phyloP scores from a whole-genome alignment of 345 rosid genomes.

The Dipteronia dyeriana region DNA sequence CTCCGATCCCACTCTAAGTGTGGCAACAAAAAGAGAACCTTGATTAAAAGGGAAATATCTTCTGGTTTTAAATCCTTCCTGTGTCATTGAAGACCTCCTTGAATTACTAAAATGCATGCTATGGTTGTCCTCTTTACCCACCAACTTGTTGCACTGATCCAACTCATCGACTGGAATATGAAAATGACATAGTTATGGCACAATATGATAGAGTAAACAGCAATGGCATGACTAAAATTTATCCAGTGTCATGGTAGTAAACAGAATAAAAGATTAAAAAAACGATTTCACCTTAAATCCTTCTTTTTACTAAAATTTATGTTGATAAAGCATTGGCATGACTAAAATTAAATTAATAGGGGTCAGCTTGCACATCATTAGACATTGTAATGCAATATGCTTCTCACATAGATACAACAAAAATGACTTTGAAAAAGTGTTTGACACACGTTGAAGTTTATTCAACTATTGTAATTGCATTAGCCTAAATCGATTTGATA shows the following conservation, averaged over 20 bases:
- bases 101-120: conserved; percentile 40
- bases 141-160: conserved; percentile 84
- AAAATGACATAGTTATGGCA: conserved; percentile 4
- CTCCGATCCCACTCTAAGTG: conserved; percentile 89
- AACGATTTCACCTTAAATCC: conserved; percentile 9
- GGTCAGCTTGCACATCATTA: background rate
- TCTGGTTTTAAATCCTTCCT: conserved; percentile 46
- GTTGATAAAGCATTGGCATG: conserved; percentile 7
- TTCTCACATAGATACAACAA: conserved; percentile 8
- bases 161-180: conserved; percentile 67
- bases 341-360: background rate
- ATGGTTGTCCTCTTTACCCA: conserved; percentile 63
- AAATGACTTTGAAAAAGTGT: background rate
- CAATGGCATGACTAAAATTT: background rate
- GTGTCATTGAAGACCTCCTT: conserved; percentile 29
- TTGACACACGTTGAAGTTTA: background rate
- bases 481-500: background rate
- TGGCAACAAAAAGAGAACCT: conserved; percentile 78
- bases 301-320: background rate
- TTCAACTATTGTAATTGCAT: background rate
- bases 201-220: background rate
- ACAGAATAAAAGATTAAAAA: background rate
- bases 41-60: conserved; percentile 88
- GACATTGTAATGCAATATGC: background rate
- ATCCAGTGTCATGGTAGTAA: background rate